Evolutionary conservation across 2,329 filamentous ascomycete species (phyloP), one percentile per base, ranked within the genome.

Genomic region (Pseudocercospora musae): DNA sequence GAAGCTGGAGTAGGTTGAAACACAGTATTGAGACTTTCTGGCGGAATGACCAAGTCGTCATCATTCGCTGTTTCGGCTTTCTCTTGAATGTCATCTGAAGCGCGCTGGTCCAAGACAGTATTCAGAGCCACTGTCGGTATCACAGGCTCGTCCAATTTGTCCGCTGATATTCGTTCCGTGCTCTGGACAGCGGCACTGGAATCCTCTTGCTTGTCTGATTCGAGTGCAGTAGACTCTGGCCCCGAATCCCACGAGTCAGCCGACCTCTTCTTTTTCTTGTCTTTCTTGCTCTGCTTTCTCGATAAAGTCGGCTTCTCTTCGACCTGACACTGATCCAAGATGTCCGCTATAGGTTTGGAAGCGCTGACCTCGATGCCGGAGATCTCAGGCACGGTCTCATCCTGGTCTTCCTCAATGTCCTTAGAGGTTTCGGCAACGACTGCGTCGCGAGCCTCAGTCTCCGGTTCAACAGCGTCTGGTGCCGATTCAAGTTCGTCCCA

Each of bases 211-310:
- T 44, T 31, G 4, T 18, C 13, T 50, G 49, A 42, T 42, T 48
- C 58, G 21, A 58, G 49, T 15, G 48, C 42, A 29, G 37, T 56
- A 31, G 58, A 46, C 20, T 37, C 54, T 11, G 59, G 44, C 54
- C 62, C 56, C 50, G 50, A 44, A 23, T 62, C 62, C 62, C 53
- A 57, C 4, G 42, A 37, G 15, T 48, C 53, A 18, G 53, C 27
- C 23, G 53, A 62, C 57, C 65, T 66, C 31, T 70, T 72, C 65
- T 79, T 78, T 50, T 78, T 78, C 66, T 78, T 78, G 33, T 76
- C 74, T 54, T 78, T 79, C 68, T 78, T 78, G 55, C 73, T 71
- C 62, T 72, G 67, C 62, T 75, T 74, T 58, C 42, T 60, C 27
- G 66, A 64, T 7, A 48, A 44, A 8, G 59, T 15, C 15, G 65